A percentile compares a stretch with the other conserved stretches of the same genome.
These are phyloP conservation scores for Raffaelea arxii DNA, from an alignment of 2,329 filamentous ascomycete genomes.

Conservation along the genomic window DNA sequence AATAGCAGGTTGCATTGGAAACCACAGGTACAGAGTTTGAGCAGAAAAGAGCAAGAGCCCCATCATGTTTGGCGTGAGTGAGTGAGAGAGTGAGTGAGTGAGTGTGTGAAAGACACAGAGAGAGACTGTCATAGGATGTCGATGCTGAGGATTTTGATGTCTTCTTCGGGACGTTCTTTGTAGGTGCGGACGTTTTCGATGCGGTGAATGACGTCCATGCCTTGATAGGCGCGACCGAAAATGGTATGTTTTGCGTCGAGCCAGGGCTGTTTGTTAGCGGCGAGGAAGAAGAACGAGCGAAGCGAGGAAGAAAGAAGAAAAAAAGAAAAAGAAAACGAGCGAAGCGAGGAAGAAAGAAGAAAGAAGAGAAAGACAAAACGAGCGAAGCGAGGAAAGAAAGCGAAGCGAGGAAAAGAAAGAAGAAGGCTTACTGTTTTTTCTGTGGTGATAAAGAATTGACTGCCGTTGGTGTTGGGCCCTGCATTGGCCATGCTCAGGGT, in stretches of 20 bases:
- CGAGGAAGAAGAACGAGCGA: neutral
- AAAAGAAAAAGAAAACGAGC: neutral
- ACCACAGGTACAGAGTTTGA: too few species aligned
- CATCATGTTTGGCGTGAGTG: too few species aligned
- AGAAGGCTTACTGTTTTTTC: conserved; percentile 67
- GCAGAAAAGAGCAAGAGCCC: too few species aligned
- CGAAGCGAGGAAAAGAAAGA: neutral
- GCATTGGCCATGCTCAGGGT: conserved; percentile 98
- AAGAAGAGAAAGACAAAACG: conserved; percentile 12
- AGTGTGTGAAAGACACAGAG: too few species aligned
- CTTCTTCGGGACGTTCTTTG: conserved; percentile 89
- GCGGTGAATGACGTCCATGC: conserved; percentile 87
- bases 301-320: neutral
- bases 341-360: neutral
- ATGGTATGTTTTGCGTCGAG: conserved; percentile 93
- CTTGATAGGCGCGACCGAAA: conserved; percentile 82
- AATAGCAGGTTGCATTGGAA: too few species aligned
- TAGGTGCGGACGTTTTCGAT: conserved; percentile 86
- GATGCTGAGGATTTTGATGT: conserved; percentile 95
- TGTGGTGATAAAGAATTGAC: conserved; percentile 97
- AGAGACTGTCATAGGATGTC: conserved; percentile 44
- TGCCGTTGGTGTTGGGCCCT: conserved; percentile 88
- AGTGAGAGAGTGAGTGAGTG: too few species aligned
- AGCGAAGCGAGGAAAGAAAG: neutral
- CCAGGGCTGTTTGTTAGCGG: conserved; percentile 55